Base-by-base conservation (phyloP, 2,329 filamentous ascomycete genomes). In the Orbilia oligospora region DNA sequence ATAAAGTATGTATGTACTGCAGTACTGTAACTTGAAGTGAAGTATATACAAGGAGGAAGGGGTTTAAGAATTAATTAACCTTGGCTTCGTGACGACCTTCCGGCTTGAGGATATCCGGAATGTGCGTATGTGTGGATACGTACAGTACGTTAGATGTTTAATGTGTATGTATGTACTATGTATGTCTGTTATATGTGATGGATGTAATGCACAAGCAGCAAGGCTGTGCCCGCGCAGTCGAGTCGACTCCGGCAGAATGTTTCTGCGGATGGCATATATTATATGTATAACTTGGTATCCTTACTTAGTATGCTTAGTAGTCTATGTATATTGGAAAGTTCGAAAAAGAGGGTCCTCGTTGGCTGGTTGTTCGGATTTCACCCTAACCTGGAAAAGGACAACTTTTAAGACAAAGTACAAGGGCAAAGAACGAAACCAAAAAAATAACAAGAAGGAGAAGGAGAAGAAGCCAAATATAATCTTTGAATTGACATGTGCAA, bases 401-500 rank as follows among this genome's bases (percentile, higher is more conserved):
- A n/a, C 3, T 41, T 41, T n/a, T n/a, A n/a, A n/a, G n/a, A n/a
- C n/a, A n/a, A n/a, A n/a, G n/a, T n/a, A n/a, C n/a, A n/a, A n/a
- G n/a, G n/a, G n/a, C n/a, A n/a, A n/a, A n/a, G n/a, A n/a, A n/a
- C n/a, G n/a, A n/a, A n/a, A n/a, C n/a, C 27, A 30, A 18, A 12
- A 14, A 30, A 4, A 12, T 6, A 41, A 14, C 12, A 44, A 36
- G 24, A 14, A 38, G n/a, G 9, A 16, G 16, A n/a, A 24, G 14
- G 16, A 41, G 33, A 58, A 61, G 36, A 61, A n/a, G 56, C 56
- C 56, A 61, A 61, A 61, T 61, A 61, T n/a, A n/a, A n/a, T n/a
- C n/a, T 44, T 44, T n/a, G 36, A 58, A 27, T 61, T 61, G 56
- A 61, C 56, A 61, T 61, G 56, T 61, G 56, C 56, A 12, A 61